These are phyloP conservation scores for Blastocystis sp. DNA, from an alignment of 352 stramenopile genomes.

Conservation along the genomic window DNA sequence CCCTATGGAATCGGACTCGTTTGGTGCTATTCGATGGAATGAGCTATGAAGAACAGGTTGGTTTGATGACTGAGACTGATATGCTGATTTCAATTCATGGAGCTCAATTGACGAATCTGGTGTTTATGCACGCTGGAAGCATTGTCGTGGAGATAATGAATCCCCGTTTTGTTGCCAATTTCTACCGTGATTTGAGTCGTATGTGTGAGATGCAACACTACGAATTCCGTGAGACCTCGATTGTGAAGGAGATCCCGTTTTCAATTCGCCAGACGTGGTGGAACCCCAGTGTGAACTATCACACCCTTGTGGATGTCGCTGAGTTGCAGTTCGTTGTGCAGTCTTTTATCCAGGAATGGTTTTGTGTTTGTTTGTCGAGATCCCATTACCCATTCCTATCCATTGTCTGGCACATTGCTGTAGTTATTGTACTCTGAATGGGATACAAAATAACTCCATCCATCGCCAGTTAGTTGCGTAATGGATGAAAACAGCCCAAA, in stretches of 20 bases:
- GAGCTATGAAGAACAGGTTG: background rate
- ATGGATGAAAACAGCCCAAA: too few relatives aligned
- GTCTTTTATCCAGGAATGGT: too few relatives aligned
- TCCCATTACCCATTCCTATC: too few relatives aligned
- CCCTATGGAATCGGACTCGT: background rate
- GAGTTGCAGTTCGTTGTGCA: background rate
- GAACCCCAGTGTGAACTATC: background rate
- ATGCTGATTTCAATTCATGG: constrained; percentile 15
- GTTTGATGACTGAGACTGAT: background rate
- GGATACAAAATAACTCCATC: too few relatives aligned
- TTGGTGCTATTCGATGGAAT: background rate
- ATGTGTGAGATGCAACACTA: background rate
- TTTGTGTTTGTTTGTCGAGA: too few relatives aligned
- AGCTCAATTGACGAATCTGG: constrained; percentile 8
- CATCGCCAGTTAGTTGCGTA: too few relatives aligned
- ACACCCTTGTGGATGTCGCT: background rate
- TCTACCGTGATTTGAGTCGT: background rate
- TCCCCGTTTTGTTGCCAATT: background rate
- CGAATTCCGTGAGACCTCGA: background rate
- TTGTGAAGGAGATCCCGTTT: background rate
- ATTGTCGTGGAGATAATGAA: constrained; percentile 12
- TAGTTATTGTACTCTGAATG: too few relatives aligned
- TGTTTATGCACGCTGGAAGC: constrained; percentile 17
- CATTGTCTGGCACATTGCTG: too few relatives aligned
- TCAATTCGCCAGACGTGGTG: background rate